Conservation (phyloP, 2,329 filamentous ascomycete genomes). For the Annulohypoxylon truncatum region DNA sequence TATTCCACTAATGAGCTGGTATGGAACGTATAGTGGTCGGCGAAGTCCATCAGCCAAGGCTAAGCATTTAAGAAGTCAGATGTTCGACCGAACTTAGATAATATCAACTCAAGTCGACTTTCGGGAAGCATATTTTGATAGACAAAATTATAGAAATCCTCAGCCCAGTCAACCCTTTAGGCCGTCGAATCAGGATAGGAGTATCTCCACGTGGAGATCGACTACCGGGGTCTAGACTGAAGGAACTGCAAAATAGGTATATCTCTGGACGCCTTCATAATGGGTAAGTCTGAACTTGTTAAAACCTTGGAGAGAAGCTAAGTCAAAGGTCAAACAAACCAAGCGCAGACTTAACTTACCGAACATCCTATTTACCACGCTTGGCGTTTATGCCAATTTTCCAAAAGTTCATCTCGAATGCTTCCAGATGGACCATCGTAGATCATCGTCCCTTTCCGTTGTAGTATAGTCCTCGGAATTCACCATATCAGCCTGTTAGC, state of each 20-base stretch:
- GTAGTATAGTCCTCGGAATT: conserved; percentile 8
- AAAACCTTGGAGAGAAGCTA: neutral
- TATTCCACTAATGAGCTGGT: conserved; percentile 18
- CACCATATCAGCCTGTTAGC: neutral
- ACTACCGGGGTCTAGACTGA: too few species aligned
- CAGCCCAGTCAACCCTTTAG: too few species aligned
- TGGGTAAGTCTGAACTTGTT: neutral
- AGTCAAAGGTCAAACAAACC: neutral
- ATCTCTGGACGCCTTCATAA: neutral
- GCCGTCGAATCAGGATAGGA: neutral
- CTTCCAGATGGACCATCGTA: conserved; percentile 3
- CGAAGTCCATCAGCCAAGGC: neutral
- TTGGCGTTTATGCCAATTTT: conserved; percentile 17
- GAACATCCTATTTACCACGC: neutral
- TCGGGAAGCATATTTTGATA: too few species aligned
- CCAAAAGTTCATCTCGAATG: conserved; percentile 4
- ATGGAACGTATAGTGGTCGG: neutral
- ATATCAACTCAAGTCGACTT: too few species aligned
- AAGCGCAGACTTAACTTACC: neutral
- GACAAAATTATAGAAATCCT: neutral
- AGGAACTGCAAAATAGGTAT: neutral
- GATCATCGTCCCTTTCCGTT: neutral
- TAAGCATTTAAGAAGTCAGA: neutral
- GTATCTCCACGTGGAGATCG: neutral
- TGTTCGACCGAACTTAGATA: too few species aligned